Evolutionary conservation across 352 stramenopile species (phyloP), one percentile per base, ranked within the genome.

Genomic region (Phytopythium boreale): DNA sequence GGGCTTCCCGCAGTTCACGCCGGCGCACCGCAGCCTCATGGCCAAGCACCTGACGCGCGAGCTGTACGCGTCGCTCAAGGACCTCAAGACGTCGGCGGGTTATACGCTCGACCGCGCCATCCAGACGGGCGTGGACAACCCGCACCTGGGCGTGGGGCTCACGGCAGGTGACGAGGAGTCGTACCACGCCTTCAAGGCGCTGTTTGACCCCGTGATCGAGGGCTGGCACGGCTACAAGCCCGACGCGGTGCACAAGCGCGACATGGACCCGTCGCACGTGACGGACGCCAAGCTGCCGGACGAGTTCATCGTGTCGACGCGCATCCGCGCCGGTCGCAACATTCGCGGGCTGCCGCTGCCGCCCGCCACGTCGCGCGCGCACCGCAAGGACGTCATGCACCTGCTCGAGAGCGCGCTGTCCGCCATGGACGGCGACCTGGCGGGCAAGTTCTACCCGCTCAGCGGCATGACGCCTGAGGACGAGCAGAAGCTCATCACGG

Each of bases 311-410:
- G 73, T 89, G 26, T 88, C 77, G 22, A 92, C 81, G 68, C 85
- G 89, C 50, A 92, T 97, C 50, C 83, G 89, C 22, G 87, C 90
- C 10, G 89, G 89, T 11, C 79, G 89, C 34, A 97, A 96, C 79
- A 82, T 97, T 61, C 75, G 77, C 61, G 81, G 80, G 24, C 82
- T 94, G 66, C 87, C 88, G 53, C 70, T 96, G 63, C 89, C 89
- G 4, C 88, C 86, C 4, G 75, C 81, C 39, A 97, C 93, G 66
- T 87, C 84, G 10, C 75, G 90, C 43, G 87, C 80, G 36, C 82
- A 97, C 64, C 87, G 89, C 44, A 80, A 90, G 47, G 83, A 94
- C 59, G 88, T 97, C 17, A 94, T 97, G 80, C 80, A 87, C 60
- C 63, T 91, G 58, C 87, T 97, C 63, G 68, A 94, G 56, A 69